Evolutionary conservation across 768 basidiomycete species (phyloP).

Genomic region (Phlebiopsis flavidoalba): DNA sequence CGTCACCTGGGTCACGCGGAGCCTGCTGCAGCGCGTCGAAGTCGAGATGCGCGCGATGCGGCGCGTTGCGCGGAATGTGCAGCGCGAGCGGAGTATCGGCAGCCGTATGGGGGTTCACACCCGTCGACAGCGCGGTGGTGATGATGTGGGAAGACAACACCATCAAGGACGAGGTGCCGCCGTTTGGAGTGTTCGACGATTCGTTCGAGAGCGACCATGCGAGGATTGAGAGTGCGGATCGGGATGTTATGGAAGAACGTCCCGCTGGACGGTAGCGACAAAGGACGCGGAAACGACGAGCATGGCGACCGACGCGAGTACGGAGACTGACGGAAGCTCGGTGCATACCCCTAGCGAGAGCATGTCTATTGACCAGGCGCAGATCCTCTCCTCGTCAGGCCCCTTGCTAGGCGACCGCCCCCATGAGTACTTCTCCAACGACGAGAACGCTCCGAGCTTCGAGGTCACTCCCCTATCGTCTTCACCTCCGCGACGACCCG

Average conservation of each 20-base stretch:
- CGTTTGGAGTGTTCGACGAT: conserved; percentile 21
- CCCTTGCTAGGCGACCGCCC: neutral
- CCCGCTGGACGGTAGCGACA: conserved; percentile 7
- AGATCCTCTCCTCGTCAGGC: conserved; percentile 1
- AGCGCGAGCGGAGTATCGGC: neutral
- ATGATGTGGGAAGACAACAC: neutral
- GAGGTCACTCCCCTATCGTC: neutral
- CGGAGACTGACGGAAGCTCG: conserved; percentile 19
- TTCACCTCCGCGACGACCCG: neutral
- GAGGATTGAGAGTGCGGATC: conserved; percentile 26
- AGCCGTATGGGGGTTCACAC: neutral
- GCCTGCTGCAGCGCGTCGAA: conserved; percentile 8
- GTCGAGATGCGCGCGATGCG: conserved; percentile 8
- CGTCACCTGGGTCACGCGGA: conserved; percentile 7
- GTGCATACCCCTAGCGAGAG: conserved; percentile 21
- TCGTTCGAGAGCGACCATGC: neutral
- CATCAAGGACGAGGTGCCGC: conserved; percentile 6
- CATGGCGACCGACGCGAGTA: conserved; percentile 1
- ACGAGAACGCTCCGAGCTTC: neutral
- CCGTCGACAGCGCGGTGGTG: neutral
- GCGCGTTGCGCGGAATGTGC: neutral
- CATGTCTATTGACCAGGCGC: conserved; percentile 12
- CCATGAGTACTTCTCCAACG: neutral
- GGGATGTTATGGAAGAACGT: conserved; percentile 8
- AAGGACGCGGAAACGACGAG: conserved; percentile 11